Evolutionary conservation across 306 rosid genomes (phyloP).

Genomic region (Quillaja saponaria): DNA sequence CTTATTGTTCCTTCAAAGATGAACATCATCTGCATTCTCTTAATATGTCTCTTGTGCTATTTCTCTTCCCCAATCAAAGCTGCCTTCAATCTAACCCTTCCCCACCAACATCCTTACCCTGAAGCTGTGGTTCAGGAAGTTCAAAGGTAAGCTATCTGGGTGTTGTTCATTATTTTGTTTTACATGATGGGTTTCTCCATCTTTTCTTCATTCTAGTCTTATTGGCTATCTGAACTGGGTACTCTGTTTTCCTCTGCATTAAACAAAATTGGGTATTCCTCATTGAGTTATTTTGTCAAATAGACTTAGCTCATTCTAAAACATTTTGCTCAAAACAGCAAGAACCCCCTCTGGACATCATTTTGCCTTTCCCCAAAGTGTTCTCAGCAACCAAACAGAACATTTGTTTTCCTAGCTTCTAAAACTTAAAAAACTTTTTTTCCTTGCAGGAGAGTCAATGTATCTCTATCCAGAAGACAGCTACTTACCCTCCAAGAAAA

Average conservation of each 20-base stretch:
- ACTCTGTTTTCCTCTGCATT: not conserved
- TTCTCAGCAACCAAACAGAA: constrained; percentile 33
- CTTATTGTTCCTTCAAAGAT: constrained; percentile 46
- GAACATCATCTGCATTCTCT: constrained; percentile 67
- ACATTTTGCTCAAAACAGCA: not conserved
- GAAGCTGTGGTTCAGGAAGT: constrained; percentile 70
- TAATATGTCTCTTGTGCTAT: constrained; percentile 52
- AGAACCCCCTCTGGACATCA: no score
- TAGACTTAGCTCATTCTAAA: not conserved
- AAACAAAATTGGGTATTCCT: not conserved
- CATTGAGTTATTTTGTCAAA: constrained; percentile 9
- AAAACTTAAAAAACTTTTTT: not conserved
- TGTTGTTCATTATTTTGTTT: constrained; percentile 14
- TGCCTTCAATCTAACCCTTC: constrained; percentile 58
- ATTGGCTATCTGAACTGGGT: constrained; percentile 1
- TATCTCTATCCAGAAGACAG: constrained; percentile 54
- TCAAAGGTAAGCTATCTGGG: constrained; percentile 60
- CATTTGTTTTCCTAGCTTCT: not conserved
- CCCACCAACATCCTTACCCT: constrained; percentile 86
- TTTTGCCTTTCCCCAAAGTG: constrained; percentile 14
- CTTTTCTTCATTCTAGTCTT: constrained; percentile 13
- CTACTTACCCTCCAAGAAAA: constrained; percentile 35
- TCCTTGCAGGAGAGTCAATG: constrained; percentile 65
- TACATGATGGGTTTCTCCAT: constrained; percentile 1
- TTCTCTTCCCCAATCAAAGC: constrained; percentile 50